Conservation (phyloP, 371 early-diverging fungal species). For the Rhizomucor pusillus region DNA sequence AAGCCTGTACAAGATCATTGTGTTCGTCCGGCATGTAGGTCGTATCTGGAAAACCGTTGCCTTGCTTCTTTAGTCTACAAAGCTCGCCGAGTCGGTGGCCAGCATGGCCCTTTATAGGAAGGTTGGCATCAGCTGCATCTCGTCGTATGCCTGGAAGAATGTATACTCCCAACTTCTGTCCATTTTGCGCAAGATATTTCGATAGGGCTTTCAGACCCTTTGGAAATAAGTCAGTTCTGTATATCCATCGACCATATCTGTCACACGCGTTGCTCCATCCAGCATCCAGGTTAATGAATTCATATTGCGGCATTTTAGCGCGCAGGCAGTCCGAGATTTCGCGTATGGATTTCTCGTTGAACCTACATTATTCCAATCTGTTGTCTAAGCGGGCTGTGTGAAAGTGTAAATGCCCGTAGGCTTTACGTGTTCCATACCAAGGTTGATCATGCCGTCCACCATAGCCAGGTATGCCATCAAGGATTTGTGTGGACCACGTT, state of each 20-base stretch:
- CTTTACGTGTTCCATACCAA: constrained; percentile 21
- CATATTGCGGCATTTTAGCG: constrained; percentile 35
- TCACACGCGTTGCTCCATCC: constrained; percentile 44
- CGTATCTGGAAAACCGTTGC: constrained; percentile 39
- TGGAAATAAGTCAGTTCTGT: constrained; percentile 35
- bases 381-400: background rate
- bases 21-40: constrained; percentile 42
- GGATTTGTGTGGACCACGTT: constrained; percentile 45
- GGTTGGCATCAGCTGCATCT: constrained; percentile 25
- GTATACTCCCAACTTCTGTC: constrained; percentile 42
- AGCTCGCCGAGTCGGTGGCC: constrained; percentile 18
- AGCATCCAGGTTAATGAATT: constrained; percentile 47
- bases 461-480: constrained; percentile 43
- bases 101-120: constrained; percentile 21
- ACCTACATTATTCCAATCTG: constrained; percentile 19
- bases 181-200: constrained; percentile 27
- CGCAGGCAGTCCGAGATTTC: constrained; percentile 39
- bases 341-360: constrained; percentile 28
- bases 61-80: constrained; percentile 23
- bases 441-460: constrained; percentile 38
- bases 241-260: constrained; percentile 41
- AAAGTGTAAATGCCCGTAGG: no score
- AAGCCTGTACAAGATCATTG: constrained; percentile 22
- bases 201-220: constrained; percentile 29
- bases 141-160: constrained; percentile 42